phyloP scores from a whole-genome alignment of 1,284 basidiomycete genomes.

The Coniferiporia weirii region DNA sequence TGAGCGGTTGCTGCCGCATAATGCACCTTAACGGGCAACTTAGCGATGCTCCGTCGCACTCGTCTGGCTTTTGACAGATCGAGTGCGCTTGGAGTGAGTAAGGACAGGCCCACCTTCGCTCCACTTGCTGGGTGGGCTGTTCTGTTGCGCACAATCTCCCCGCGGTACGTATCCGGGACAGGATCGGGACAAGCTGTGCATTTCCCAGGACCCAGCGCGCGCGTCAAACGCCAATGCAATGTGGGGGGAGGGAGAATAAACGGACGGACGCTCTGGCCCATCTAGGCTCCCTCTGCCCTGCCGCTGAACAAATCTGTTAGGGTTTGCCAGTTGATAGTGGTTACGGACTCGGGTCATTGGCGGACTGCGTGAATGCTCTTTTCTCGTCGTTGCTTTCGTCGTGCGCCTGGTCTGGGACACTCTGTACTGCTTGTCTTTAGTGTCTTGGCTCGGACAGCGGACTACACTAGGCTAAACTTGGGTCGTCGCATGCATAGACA shows the following conservation, averaged over 20 bases:
- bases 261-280: not conserved
- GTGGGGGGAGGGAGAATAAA: conserved; percentile 1
- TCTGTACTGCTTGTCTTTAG: conserved; percentile 17
- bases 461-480: conserved; percentile 11
- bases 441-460: conserved; percentile 21
- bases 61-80: not conserved
- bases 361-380: conserved; percentile 13
- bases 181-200: conserved; percentile 16
- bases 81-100: not conserved
- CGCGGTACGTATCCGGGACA: conserved; percentile 17
- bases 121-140: not conserved
- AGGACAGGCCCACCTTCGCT: not conserved
- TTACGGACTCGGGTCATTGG: conserved; percentile 2
- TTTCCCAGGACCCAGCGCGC: conserved; percentile 5
- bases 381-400: conserved; percentile 9
- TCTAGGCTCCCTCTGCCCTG: conserved; percentile 10
- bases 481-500: conserved; percentile 15
- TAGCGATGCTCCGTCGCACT: conserved; percentile 12
- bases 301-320: conserved; percentile 1
- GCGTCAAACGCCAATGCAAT: conserved; percentile 1
- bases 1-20: conserved; percentile 23
- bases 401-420: conserved; percentile 17
- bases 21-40: conserved; percentile 21
- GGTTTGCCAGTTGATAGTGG: conserved; percentile 13
- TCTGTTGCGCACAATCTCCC: not conserved